Conservation (phyloP, 768 basidiomycete species). For the Tulasnella sp. region DNA sequence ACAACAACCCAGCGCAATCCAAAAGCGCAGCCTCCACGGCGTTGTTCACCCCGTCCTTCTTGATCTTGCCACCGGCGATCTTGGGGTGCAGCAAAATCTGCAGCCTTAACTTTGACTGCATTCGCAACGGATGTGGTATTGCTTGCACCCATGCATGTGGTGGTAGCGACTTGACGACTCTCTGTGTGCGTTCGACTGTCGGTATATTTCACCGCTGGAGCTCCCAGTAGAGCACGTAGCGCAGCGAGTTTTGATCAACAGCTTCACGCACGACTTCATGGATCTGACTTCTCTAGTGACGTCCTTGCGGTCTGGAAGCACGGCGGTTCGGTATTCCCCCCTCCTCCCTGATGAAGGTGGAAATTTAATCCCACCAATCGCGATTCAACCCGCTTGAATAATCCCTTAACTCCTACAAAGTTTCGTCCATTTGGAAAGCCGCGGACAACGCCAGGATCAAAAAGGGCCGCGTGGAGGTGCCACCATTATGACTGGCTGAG, state of each 20-base stretch:
- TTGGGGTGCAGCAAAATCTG: constrained; percentile 78
- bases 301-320: constrained; percentile 93
- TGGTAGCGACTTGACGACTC: constrained; percentile 95
- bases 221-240: constrained; percentile 57
- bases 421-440: constrained; percentile 99
- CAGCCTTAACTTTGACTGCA: constrained; percentile 81
- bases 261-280: constrained; percentile 94
- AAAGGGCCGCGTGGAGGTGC: constrained; percentile 81
- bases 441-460: constrained; percentile 98
- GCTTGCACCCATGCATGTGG: constrained; percentile 98
- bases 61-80: constrained; percentile 78
- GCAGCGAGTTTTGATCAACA: constrained; percentile 97
- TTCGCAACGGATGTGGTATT: constrained; percentile 90
- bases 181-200: no score
- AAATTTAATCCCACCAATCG: constrained; percentile 93
- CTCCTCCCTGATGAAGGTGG: constrained; percentile 99
- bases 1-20: constrained; percentile 93
- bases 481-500: constrained; percentile 88
- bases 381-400: constrained; percentile 96
- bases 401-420: constrained; percentile 90
- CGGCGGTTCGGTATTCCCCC: constrained; percentile 79
- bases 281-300: constrained; percentile 98
- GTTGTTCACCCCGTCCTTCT: constrained; percentile 76
- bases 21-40: constrained; percentile 86
- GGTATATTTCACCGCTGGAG: no score